Evolutionary conservation across 2,329 filamentous ascomycete genomes (phyloP), one percentile per base, ranked within the genome.

Genomic region (Corynespora cassiicola): DNA sequence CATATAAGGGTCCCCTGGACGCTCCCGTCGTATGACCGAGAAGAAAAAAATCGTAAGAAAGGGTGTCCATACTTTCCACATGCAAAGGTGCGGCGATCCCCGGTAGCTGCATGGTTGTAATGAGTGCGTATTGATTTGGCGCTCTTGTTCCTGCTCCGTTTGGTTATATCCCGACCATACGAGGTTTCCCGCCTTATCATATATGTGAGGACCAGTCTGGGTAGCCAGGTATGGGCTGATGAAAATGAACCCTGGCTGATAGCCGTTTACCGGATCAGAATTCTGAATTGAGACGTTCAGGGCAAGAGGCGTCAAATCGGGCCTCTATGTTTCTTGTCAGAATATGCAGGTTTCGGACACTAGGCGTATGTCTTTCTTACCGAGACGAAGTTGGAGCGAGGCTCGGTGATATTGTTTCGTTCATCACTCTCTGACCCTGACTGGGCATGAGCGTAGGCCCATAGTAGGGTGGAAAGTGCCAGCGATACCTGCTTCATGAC

Each of bases 161-260:
- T 61, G 63, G 20, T 75, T 75, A 57, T 72, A 77, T 22, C 75
- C 75, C 20, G 71, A 75, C 70, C 74, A 79, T 24, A 79, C 67
- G 45, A 79, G 61, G 39, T 78, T 69, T 68, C 73, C 75, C 45
- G 65, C 62, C 49, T 73, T 76, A 52, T 78, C 75, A 49, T 76
- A 78, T 16, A 78, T 78, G 49, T 78, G 75, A 7, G 75, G 72
- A 2, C 74, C 75, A 7, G 74, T 69, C 43, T 77, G 75, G 38
- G 70, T 53, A 22, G 73, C 69, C 29, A 75, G 68, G 47, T 77
- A 78, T 1, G 75, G 76, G 11, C 73, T 71, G 28, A 78, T 59
- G 45, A 78, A 78, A 28, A 77, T 73, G 53, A 77, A 78, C 15
- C 76, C 64, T 11, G 63, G 63, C 42, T 53, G 40, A 12, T 66